A percentile compares a stretch with the other conserved stretches of the same genome.
Conservation (phyloP, 345 rosid species). For the Balakata baccata region DNA sequence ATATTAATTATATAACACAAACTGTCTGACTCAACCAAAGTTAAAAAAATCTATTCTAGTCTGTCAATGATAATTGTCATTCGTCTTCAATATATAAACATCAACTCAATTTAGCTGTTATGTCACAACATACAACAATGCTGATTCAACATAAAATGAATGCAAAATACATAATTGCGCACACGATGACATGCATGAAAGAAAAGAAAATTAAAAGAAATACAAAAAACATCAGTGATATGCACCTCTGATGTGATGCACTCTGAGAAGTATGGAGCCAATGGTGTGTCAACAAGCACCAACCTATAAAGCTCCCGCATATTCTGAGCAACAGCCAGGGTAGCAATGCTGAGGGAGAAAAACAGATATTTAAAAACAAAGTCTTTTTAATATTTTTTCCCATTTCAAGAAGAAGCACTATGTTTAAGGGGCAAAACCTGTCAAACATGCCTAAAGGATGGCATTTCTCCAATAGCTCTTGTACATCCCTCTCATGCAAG, state of each 20-base stretch:
- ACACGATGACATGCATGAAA: neutral
- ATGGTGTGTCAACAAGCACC: constrained; percentile 98
- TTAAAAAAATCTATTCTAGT: neutral
- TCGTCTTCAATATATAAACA: neutral
- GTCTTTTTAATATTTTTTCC: too few relatives aligned
- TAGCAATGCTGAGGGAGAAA: constrained; percentile 67
- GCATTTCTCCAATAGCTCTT: constrained; percentile 90
- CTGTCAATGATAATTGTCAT: neutral
- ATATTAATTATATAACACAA: neutral
- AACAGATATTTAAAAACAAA: neutral
- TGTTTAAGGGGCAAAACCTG: constrained; percentile 47
- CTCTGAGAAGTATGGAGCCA: constrained; percentile 98
- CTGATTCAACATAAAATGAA: neutral
- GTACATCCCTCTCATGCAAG: constrained; percentile 98
- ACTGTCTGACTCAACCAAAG: too few relatives aligned
- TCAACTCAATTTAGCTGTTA: neutral
- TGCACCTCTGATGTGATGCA: constrained; percentile 94
- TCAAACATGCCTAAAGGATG: constrained; percentile 99
- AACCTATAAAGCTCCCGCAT: constrained; percentile 95
- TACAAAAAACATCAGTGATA: neutral
- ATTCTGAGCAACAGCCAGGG: constrained; percentile 97
- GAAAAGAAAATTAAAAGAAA: neutral
- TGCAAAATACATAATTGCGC: neutral
- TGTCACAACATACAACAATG: neutral
- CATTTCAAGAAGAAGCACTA: too few relatives aligned